Percentiles rank a stretch among this genome's conserved stretches.
These are phyloP conservation scores for Cladosporium sp. DNA, from an alignment of 2,329 filamentous ascomycete genomes.

Conservation along the genomic window DNA sequence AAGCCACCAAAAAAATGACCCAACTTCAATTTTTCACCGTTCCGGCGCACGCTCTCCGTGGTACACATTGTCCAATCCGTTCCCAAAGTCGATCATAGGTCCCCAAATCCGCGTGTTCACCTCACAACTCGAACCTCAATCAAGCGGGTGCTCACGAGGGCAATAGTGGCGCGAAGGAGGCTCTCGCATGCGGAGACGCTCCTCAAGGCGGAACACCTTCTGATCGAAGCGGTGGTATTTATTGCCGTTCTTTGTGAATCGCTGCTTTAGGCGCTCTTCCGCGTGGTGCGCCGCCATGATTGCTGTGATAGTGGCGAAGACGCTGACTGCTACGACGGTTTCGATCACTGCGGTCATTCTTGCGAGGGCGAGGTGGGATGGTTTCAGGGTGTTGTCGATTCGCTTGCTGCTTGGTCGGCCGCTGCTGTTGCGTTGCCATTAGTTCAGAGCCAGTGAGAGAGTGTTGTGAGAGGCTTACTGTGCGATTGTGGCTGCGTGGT, in stretches of 20 bases:
- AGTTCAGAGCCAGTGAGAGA: not conserved
- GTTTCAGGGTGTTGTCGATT: not conserved
- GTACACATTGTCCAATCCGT: not conserved
- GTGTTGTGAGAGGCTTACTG: not conserved
- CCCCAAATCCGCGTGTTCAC: not conserved
- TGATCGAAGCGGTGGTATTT: not conserved
- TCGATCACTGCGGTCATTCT: not conserved
- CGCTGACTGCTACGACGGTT: not conserved
- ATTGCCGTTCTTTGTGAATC: not conserved
- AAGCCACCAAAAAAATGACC: constrained; percentile 18
- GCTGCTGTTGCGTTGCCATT: not conserved
- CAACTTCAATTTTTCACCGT: not conserved
- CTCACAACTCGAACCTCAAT: not conserved
- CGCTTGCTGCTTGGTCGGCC: not conserved
- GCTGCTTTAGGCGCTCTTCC: not conserved
- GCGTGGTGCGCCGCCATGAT: not conserved
- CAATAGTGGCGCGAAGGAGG: not conserved
- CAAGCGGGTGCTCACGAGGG: not conserved
- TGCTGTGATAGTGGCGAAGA: not conserved
- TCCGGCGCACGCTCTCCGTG: not conserved
- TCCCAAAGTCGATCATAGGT: not conserved
- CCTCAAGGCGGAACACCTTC: not conserved
- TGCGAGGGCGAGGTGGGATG: not conserved
- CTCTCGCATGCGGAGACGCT: not conserved
- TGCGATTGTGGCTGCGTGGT: not conserved